Evolutionary conservation across 2,329 filamentous ascomycete species (phyloP).

Genomic region (Fusarium metavorans): DNA sequence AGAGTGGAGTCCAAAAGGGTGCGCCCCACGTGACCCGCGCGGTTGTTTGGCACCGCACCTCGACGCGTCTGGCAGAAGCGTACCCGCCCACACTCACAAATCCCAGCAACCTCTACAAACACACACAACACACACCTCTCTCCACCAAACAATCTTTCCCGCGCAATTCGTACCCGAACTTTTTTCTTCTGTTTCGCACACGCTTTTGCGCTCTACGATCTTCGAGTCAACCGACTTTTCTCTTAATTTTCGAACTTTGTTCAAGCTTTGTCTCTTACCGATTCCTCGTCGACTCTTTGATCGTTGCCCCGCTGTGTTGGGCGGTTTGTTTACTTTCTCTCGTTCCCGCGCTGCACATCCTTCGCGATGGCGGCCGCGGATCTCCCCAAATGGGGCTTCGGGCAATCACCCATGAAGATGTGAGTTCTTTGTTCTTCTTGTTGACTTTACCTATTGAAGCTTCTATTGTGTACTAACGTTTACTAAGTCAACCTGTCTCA

Average conservation of each 20-base stretch:
- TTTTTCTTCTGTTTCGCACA: neutral
- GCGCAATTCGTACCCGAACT: neutral
- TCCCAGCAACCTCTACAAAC: slow-evolving; percentile 24
- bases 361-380: slow-evolving; percentile 41
- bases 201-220: slow-evolving; percentile 15
- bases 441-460: too few species aligned
- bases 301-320: slow-evolving; percentile 33
- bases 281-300: neutral
- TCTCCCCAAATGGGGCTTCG: slow-evolving; percentile 41
- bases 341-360: slow-evolving; percentile 30
- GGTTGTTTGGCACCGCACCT: slow-evolving; percentile 20
- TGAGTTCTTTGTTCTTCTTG: slow-evolving; percentile 14
- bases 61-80: slow-evolving; percentile 1
- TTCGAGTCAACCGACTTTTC: slow-evolving; percentile 3
- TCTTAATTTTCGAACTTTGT: slow-evolving; percentile 8
- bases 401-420: slow-evolving; percentile 35
- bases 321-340: slow-evolving; percentile 46
- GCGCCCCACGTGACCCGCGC: slow-evolving; percentile 13
- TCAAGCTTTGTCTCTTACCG: slow-evolving; percentile 21
- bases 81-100: slow-evolving; percentile 28
- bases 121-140: slow-evolving; percentile 22
- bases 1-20: slow-evolving; percentile 14
- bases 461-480: slow-evolving; percentile 26
- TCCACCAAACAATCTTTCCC: neutral
- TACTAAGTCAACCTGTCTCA: slow-evolving; percentile 38